These are phyloP conservation scores for Zalaria sp. DNA, from an alignment of 2,329 filamentous ascomycete genomes.

Conservation along the genomic window DNA sequence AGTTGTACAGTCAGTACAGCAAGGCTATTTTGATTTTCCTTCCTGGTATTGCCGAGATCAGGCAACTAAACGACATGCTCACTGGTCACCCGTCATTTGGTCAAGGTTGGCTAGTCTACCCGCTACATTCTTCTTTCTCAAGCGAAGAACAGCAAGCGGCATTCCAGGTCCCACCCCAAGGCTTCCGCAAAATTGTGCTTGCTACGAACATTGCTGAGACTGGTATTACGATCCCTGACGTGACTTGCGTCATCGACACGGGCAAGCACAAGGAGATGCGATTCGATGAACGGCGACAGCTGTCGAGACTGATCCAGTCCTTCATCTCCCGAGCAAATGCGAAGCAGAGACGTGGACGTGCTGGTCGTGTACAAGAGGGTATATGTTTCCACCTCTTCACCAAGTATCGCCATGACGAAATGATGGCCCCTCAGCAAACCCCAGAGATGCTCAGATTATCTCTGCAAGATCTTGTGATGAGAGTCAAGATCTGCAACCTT, in stretches of 20 bases:
- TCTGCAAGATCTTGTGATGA: constrained; percentile 84
- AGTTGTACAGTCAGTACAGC: constrained; percentile 56
- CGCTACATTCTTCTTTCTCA: constrained; percentile 85
- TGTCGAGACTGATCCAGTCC: constrained; percentile 81
- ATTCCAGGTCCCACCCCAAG: constrained; percentile 70
- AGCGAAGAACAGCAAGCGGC: constrained; percentile 93
- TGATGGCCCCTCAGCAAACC: constrained; percentile 83
- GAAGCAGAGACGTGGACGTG: constrained; percentile 84
- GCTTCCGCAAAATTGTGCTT: constrained; percentile 81
- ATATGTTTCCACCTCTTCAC: constrained; percentile 95
- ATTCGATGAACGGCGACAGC: constrained; percentile 82
- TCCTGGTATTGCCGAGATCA: constrained; percentile 71
- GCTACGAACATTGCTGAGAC: constrained; percentile 98
- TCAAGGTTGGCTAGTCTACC: constrained; percentile 70
- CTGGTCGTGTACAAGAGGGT: constrained; percentile 87
- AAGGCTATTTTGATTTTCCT: constrained; percentile 90
- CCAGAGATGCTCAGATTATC: constrained; percentile 93
- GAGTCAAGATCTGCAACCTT: constrained; percentile 94
- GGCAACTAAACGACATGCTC: constrained; percentile 64
- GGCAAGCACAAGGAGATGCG: constrained; percentile 97
- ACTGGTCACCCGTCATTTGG: constrained; percentile 62
- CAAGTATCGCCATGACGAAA: constrained; percentile 68
- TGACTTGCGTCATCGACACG: constrained; percentile 91
- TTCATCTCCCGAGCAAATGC: constrained; percentile 95
- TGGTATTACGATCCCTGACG: constrained; percentile 94